phyloP scores from a whole-genome alignment of 441 rosid species.

The Croton laevigatus region DNA sequence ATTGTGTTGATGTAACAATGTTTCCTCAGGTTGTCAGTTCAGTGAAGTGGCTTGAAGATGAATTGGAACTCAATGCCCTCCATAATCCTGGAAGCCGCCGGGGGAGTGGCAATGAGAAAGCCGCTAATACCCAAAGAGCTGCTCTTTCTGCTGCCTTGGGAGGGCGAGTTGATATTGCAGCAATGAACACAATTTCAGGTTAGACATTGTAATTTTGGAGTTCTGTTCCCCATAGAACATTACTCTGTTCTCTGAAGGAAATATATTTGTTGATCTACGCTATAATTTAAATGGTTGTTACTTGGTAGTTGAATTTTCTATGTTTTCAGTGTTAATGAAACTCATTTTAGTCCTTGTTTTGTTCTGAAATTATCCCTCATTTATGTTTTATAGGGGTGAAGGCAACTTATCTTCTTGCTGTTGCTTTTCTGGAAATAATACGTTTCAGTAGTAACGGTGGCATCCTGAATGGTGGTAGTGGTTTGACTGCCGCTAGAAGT shows the following conservation, averaged over 20 bases:
- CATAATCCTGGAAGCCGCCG: slow-evolving; percentile 92
- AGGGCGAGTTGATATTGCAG: slow-evolving; percentile 81
- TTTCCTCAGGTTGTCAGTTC: slow-evolving; percentile 86
- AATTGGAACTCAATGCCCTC: slow-evolving; percentile 94
- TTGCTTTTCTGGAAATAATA: slow-evolving; percentile 87
- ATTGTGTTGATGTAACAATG: slow-evolving; percentile 18
- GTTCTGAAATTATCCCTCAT: slow-evolving; percentile 5
- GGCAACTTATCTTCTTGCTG: slow-evolving; percentile 99
- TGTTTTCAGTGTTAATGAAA: neutral
- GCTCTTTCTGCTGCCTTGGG: slow-evolving; percentile 97
- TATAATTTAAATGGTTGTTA: neutral
- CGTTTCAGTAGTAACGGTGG: slow-evolving; percentile 99
- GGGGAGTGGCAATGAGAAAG: slow-evolving; percentile 94
- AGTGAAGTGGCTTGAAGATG: slow-evolving; percentile 99
- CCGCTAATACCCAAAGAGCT: slow-evolving; percentile 77
- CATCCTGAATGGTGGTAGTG: slow-evolving; percentile 76
- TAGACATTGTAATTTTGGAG: slow-evolving; percentile 8
- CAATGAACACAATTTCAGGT: slow-evolving; percentile 97
- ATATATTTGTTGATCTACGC: neutral
- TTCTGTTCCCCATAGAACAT: neutral
- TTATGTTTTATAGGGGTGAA: slow-evolving; percentile 73
- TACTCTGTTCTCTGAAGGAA: neutral
- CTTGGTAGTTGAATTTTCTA: slow-evolving; percentile 11
- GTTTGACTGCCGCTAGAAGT: slow-evolving; percentile 75
- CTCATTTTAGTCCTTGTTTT: neutral